These are phyloP conservation scores for Priceomyces haplophilus DNA, from an alignment of 805 yeast genomes.

Conservation along the genomic window DNA sequence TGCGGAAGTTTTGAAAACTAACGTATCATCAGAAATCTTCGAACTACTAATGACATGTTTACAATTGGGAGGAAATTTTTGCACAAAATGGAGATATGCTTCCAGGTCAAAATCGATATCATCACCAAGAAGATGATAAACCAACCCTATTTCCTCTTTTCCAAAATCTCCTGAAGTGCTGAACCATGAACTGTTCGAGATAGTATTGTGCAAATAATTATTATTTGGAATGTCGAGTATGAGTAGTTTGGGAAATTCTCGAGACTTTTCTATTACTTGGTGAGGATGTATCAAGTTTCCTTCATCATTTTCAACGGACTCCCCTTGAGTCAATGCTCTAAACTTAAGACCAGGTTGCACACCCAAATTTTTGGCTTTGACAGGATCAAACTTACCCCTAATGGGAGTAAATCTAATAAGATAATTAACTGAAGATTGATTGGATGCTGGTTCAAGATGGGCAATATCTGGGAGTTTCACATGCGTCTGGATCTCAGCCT, in stretches of 20 bases:
- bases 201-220: constrained; percentile 36
- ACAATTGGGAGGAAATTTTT: constrained; percentile 49
- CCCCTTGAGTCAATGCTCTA: constrained; percentile 58
- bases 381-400: constrained; percentile 72
- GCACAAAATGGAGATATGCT: constrained; percentile 49
- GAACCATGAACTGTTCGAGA: constrained; percentile 31
- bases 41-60: constrained; percentile 76
- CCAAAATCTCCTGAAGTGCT: constrained; percentile 24
- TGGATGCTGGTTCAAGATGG: constrained; percentile 22
- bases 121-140: constrained; percentile 77
- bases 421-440: constrained; percentile 57
- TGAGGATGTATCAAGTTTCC: constrained; percentile 62
- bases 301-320: constrained; percentile 50
- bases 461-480: constrained; percentile 28
- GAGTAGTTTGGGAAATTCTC: constrained; percentile 56
- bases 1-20: constrained; percentile 58
- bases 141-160: constrained; percentile 44
- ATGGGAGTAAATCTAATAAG: constrained; percentile 63
- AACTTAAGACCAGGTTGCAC: constrained; percentile 63
- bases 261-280: constrained; percentile 67
- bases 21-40: constrained; percentile 54
- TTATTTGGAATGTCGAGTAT: constrained; percentile 70
- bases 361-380: constrained; percentile 64
- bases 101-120: constrained; percentile 45
- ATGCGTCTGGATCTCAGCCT: constrained; percentile 38